Evolutionary conservation across 441 rosid species (phyloP), one percentile per base, ranked within the genome.

Genomic region (Melastoma candidum): DNA sequence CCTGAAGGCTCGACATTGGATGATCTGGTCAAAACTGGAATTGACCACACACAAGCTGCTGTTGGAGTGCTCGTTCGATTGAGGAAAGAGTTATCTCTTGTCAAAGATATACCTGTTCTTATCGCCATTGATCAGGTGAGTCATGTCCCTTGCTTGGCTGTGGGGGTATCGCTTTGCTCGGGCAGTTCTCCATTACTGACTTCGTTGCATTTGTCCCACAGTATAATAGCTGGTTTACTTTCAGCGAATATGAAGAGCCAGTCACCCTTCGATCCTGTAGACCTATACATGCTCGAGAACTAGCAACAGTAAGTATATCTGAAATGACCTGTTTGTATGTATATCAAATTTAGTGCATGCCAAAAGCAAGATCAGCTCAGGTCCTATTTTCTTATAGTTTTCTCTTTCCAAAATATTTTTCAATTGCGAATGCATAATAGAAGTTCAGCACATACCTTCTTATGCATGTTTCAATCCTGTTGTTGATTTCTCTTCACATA

Each of bases 181-280:
- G 1, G 29, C 1, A 39, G 24, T 26, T 36, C 32, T 13, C 11
- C 12, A 47, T 48, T 27, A 43, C 45, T 47, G 26, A 26, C 43
- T 26, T 48, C 48, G 36, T 54, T 26, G 12, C 41, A 41, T 68
- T 3, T 56, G 22, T 55, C 60, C 49, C 72, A 51, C 90, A 89
- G 98, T 93, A 89, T 53, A 86, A 84, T 62, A 93, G 60, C 61
- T 93, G 99, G 99, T 93, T 86, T 68, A 83, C 97, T 26, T 93
- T 93, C 82, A 93, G 97, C 26, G 88, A 84, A 75, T 80, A 78
- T 62, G 90, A 86, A 63, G 98, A 88, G 76, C 84, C 97, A 12
- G 77, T 79, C 47, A 77, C 88, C 41, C 65, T 79, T 47, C 87
- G 80, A 56, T 86, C 97, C 65, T 67, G 76, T 65, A 74, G 76